Evolutionary conservation across 768 basidiomycete genomes (phyloP).

Genomic region (Agrocybe pediades): DNA sequence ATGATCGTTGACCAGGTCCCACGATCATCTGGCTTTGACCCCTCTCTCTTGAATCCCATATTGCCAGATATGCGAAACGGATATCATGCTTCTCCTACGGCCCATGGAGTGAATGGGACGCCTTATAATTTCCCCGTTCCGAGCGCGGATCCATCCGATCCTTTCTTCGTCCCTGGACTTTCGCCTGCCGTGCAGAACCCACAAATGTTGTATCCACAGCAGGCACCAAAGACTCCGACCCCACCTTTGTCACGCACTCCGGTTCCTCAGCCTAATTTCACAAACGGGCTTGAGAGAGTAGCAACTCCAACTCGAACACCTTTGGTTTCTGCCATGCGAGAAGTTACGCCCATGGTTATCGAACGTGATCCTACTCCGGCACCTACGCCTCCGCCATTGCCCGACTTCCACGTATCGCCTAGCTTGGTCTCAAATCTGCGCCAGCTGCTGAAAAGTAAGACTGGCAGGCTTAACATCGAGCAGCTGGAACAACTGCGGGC

Average conservation of each 20-base stretch:
- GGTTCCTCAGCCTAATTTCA: background rate
- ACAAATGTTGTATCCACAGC: background rate
- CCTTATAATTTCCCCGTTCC: constrained; percentile 11
- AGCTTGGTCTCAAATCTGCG: constrained; percentile 49
- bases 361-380: constrained; percentile 60
- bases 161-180: constrained; percentile 5
- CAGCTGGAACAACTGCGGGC: constrained; percentile 94
- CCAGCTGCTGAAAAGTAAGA: constrained; percentile 50
- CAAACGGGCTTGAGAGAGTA: background rate
- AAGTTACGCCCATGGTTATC: constrained; percentile 47
- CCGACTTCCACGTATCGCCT: constrained; percentile 73
- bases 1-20: constrained; percentile 41
- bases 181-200: constrained; percentile 9
- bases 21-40: constrained; percentile 49
- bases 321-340: constrained; percentile 15
- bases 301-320: constrained; percentile 8
- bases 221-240: background rate
- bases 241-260: background rate
- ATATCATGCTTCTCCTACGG: constrained; percentile 26
- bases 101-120: constrained; percentile 6
- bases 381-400: constrained; percentile 50
- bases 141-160: constrained; percentile 16
- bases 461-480: constrained; percentile 72
- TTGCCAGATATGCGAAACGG: constrained; percentile 30
- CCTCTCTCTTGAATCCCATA: constrained; percentile 55